Evolutionary conservation across 352 stramenopile species (phyloP), one percentile per base, ranked within the genome.

Genomic region (Phytophthora hybrid): DNA sequence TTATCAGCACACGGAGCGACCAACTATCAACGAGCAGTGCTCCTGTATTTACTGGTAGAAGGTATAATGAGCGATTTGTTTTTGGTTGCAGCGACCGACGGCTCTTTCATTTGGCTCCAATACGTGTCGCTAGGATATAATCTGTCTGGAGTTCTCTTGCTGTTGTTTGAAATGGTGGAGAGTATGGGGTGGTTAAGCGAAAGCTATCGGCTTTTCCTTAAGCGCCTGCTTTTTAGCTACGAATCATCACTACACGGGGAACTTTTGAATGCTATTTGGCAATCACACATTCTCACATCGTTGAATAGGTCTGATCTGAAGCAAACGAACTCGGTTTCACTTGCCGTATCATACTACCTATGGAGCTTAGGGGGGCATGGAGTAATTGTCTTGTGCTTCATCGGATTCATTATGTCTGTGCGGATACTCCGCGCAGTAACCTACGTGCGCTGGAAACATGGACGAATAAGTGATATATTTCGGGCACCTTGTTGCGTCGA

Each of bases 351-450:
- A 2, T 71, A 71, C 19, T 71, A 66, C 31, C 16, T 47, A 3
- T 71, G 65, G 65, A 37, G 65, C 55, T 60, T 66, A 16, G 47
- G 59, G 46, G 65, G 56, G 1, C 56, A 71, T 10, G 19, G 56
- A 8, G 23, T n/a, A 5, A 37, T 72, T 19, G 44, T 76, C 0
- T 29, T 69, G 6, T 53, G 23, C 5, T 39, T 73, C 4, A 52
- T 77, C 29, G 18, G 29, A 5, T 62, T 57, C 19, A 77, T 73
- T 23, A 56, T 69, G 21, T 19, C n/a, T 3, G 63, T 70, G 26
- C 60, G 66, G 51, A 47, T 60, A 44, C 13, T 61, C 9, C 44
- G 52, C 7, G 21, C 51, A n/a, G 51, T 58, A n/a, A 46, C 16
- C 3, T 62, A 62, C 31, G 21, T 60, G 18, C 57, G 46, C 23